Evolutionary conservation across 2,329 filamentous ascomycete species (phyloP), one percentile per base, ranked within the genome.

Genomic region (Claviceps fusiformis): DNA sequence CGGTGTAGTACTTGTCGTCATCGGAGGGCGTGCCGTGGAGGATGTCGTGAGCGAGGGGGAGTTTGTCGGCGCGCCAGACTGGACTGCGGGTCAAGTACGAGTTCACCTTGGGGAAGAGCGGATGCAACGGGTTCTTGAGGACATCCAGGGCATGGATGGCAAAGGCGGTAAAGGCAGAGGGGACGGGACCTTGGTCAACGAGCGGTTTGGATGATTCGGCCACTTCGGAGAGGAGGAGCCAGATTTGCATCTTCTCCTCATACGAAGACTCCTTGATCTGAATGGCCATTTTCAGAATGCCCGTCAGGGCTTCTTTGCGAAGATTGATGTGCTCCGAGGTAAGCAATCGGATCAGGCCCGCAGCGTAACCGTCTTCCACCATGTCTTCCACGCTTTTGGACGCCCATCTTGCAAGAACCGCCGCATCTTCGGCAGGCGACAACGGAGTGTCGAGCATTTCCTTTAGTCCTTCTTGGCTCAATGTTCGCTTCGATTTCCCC

Each of bases 21-120:
- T 86, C 77, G 29, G 81, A 82, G 0, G 89, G 87, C 58, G 83
- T 79, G 53, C 82, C 78, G 56, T 81, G 75, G 11, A 85, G 71
- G 53, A 85, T 73, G 59, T 79, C 76, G 61, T 80, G 76, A 29
- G 82, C 81, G n/a, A 92, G 75, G 8, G 93, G 79, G 29, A 93
- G 80, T 64, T 82, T 84, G 57, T 87, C 81, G 19, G 84, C 65
- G 13, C 83, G 77, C 92, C 92, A 97, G 29, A 76, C 69, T 0
- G 92, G 91, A 0, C 83, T 80, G 53, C 83, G 83, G 27, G 88
- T 88, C 41, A 97, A 79, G 67, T 91, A 96, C 6, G 78, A 75
- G 72, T 95, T 95, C 69, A 93, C 73, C 66, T 95, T 95, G 56
- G 83, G 81, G 67, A 95, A 97, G 43, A 96, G 79, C 57, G 81